Evolutionary conservation across 2,329 filamentous ascomycete species (phyloP).

Genomic region (Microcyclosporella mali): DNA sequence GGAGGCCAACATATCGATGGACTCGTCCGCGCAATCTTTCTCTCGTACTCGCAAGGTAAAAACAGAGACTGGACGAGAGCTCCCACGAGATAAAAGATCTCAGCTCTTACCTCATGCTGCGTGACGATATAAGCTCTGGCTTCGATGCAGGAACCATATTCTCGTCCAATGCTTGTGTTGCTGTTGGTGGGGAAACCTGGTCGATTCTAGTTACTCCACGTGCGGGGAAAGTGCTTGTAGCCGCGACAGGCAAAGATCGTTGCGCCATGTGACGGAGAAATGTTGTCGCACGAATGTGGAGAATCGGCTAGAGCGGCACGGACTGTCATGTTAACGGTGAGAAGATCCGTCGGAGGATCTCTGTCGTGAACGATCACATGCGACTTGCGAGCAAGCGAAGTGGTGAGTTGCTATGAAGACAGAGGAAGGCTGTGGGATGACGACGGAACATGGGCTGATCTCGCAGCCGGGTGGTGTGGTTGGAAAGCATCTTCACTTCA

Average conservation of each 20-base stretch:
- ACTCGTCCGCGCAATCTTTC: too few relatives aligned
- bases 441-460: too few relatives aligned
- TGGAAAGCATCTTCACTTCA: too few relatives aligned
- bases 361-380: too few relatives aligned
- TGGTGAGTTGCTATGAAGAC: too few relatives aligned
- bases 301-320: too few relatives aligned
- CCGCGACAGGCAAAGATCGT: slow-evolving; percentile 11
- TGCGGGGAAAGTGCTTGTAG: slow-evolving; percentile 3
- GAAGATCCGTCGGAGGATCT: too few relatives aligned
- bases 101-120: neutral
- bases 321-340: too few relatives aligned
- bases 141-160: slow-evolving; percentile 5
- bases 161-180: neutral
- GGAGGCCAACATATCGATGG: too few relatives aligned
- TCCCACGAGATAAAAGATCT: neutral
- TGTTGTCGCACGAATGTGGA: slow-evolving; percentile 14
- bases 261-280: slow-evolving; percentile 10
- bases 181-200: slow-evolving; percentile 6
- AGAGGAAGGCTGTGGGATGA: too few relatives aligned
- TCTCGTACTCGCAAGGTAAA: neutral
- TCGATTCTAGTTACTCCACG: slow-evolving; percentile 5
- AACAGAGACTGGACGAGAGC: neutral
- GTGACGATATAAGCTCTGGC: neutral
- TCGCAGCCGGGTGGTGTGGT: too few relatives aligned
- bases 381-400: too few relatives aligned